Percentiles rank a stretch among this genome's conserved stretches.
Conservation (phyloP, 2,329 filamentous ascomycete species). For the Phialemonium atrogriseum region DNA sequence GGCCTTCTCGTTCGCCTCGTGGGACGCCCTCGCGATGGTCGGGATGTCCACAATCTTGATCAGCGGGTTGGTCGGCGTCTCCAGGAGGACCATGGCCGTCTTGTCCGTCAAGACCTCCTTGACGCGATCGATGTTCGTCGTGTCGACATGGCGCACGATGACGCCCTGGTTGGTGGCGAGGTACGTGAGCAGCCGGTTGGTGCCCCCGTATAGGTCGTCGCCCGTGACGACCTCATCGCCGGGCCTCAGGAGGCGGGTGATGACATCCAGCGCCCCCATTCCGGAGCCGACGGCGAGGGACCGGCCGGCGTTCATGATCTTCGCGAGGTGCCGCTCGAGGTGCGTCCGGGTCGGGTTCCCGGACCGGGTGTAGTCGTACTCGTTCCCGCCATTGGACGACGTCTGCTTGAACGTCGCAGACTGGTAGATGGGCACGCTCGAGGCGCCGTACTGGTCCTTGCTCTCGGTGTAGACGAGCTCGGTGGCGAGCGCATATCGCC, state of each 20-base stretch:
- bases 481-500: slow-evolving; percentile 86
- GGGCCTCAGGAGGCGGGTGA: slow-evolving; percentile 79
- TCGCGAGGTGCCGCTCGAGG: slow-evolving; percentile 90
- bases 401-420: slow-evolving; percentile 97
- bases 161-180: slow-evolving; percentile 85
- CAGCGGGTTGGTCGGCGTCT: slow-evolving; percentile 93
- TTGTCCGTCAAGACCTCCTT: slow-evolving; percentile 61
- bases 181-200: slow-evolving; percentile 88
- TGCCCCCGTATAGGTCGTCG: slow-evolving; percentile 93
- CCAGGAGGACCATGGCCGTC: slow-evolving; percentile 91
- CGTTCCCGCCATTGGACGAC: slow-evolving; percentile 68
- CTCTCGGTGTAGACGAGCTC: slow-evolving; percentile 95
- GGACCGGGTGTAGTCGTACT: slow-evolving; percentile 98
- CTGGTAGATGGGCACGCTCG: slow-evolving; percentile 96
- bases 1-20: slow-evolving; percentile 68
- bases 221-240: slow-evolving; percentile 97
- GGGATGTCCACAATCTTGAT: slow-evolving; percentile 97
- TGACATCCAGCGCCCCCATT: slow-evolving; percentile 96
- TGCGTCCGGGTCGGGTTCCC: slow-evolving; percentile 96
- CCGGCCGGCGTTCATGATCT: slow-evolving; percentile 94
- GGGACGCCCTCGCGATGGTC: slow-evolving; percentile 66
- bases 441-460: slow-evolving; percentile 94
- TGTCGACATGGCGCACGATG: slow-evolving; percentile 92
- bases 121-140: slow-evolving; percentile 69
- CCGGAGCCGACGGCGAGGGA: slow-evolving; percentile 91